phyloP scores from a whole-genome alignment of 306 rosid species.

The Bauhinia variegata region DNA sequence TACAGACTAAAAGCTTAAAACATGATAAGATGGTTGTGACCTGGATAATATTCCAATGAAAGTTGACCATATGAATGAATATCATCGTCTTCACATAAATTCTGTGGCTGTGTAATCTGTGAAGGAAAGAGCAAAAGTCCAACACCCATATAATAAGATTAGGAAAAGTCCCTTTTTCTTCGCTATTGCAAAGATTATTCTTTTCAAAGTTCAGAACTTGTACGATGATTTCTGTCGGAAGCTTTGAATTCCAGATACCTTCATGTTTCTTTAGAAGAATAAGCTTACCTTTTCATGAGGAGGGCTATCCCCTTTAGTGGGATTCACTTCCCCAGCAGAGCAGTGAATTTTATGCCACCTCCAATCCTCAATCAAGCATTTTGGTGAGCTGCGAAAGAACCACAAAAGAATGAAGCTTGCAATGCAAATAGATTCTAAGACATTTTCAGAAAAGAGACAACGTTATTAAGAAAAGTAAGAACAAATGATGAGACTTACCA shows the following conservation, averaged over 20 bases:
- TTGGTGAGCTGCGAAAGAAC: slow-evolving; percentile 35
- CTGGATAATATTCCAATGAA: slow-evolving; percentile 32
- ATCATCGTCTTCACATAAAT: slow-evolving; percentile 26
- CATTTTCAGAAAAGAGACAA: too few relatives aligned
- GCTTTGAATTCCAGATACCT: background rate
- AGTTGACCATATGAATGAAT: slow-evolving; percentile 25
- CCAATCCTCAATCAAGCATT: slow-evolving; percentile 44
- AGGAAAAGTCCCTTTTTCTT: background rate
- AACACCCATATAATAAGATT: background rate
- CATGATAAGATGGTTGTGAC: background rate
- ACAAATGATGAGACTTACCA: slow-evolving; percentile 34
- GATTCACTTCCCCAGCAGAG: slow-evolving; percentile 23
- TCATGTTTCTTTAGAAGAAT: too few relatives aligned
- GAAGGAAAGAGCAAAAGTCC: background rate
- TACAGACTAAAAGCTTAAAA: too few relatives aligned
- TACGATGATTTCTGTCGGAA: too few relatives aligned
- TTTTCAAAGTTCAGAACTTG: too few relatives aligned
- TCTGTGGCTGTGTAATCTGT: slow-evolving; percentile 22
- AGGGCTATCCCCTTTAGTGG: slow-evolving; percentile 11
- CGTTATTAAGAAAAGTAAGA: background rate
- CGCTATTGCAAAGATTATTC: background rate
- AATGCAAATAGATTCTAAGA: too few relatives aligned
- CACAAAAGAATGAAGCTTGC: slow-evolving; percentile 2
- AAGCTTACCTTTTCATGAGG: slow-evolving; percentile 20
- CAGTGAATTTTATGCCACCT: slow-evolving; percentile 45